phyloP scores from a whole-genome alignment of 2,329 filamentous ascomycete genomes.

The Ophiostoma sp. region DNA sequence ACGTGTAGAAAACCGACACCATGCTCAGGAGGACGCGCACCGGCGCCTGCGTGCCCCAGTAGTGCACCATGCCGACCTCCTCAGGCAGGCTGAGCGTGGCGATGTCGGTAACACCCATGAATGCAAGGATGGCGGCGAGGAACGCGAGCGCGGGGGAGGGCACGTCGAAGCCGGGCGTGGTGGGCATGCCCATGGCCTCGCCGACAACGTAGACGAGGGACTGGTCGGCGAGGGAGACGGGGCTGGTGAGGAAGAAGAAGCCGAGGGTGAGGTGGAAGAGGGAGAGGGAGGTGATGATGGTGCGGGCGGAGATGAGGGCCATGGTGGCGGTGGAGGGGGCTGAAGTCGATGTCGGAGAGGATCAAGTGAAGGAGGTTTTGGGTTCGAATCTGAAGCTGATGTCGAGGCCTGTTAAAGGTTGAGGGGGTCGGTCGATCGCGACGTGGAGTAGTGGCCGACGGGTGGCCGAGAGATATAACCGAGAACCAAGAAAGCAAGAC shows the following conservation, averaged over 20 bases:
- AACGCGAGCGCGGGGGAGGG: conserved; percentile 68
- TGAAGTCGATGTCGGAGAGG: not conserved
- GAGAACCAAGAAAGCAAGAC: not conserved
- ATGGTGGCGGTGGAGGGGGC: conserved; percentile 46
- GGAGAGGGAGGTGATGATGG: conserved; percentile 73
- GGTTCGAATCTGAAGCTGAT: not conserved
- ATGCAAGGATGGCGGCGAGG: conserved; percentile 60
- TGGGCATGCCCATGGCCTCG: conserved; percentile 73
- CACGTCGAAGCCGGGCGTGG: conserved; percentile 61
- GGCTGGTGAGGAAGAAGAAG: conserved; percentile 75
- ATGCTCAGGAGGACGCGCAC: conserved; percentile 62
- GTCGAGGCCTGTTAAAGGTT: not conserved
- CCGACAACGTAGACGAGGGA: conserved; percentile 75
- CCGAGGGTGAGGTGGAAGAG: conserved; percentile 80
- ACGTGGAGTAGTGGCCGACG: not conserved
- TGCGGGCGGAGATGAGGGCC: conserved; percentile 74
- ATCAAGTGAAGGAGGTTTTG: not conserved
- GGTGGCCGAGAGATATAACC: not conserved
- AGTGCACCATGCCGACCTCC: conserved; percentile 56
- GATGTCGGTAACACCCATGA: conserved; percentile 59
- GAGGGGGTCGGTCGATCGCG: not conserved
- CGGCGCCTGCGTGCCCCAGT: conserved; percentile 64
- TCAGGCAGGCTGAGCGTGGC: conserved; percentile 63
- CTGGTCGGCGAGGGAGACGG: conserved; percentile 68
- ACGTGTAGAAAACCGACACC: conserved; percentile 57